Base-by-base conservation (phyloP, 805 yeast species). In the Yamadazyma sp. region DNA sequence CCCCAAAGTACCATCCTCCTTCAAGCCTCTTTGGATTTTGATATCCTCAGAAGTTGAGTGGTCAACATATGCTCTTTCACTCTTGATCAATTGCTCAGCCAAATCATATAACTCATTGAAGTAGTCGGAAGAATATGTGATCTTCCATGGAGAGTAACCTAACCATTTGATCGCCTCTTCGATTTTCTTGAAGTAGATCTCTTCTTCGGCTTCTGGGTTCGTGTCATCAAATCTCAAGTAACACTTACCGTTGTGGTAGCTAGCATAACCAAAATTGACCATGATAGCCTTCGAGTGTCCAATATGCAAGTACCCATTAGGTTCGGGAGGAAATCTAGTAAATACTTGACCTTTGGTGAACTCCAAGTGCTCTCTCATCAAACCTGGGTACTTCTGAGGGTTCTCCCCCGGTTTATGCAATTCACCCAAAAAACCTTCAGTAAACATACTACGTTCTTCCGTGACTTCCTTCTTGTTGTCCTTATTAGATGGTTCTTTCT, bases 271-370 rank as follows among this genome's bases (percentile, higher is more conserved):
- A 63, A 93, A 93, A 61, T 93, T 90, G 38, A 91, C 96, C 78
- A 93, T 85, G 58, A 93, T 91, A 36, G 99, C 99, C 67, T 93
- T 93, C 28, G 96, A 84, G 59, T 93, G 99, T 30, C 99, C 99
- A 61, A 93, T 91, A 61, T 93, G 99, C 56, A 93, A 74, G 59
- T 81, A 93, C 51, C 99, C 99, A 64, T 95, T 91, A 28, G 99
- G 99, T 67, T 93, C 99, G 5, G 99, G 99, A 32, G 99, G 99
- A 67, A 93, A 93, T 59, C 99, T 80, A 3, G 99, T 93, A 52
- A 77, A 80, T 19, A 91, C 98, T 55, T 76, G 73, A 32, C 96
- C 95, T 25, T 77, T 74, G 22, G 95, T 87, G 47, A 78, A 78
- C 40, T 74, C 77, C 52, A 88, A 70, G 60, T 93, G 99, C 48